These are phyloP conservation scores for Olyra latifolia DNA, from an alignment of 176 grass and related monocot species.

Conservation along the genomic window DNA sequence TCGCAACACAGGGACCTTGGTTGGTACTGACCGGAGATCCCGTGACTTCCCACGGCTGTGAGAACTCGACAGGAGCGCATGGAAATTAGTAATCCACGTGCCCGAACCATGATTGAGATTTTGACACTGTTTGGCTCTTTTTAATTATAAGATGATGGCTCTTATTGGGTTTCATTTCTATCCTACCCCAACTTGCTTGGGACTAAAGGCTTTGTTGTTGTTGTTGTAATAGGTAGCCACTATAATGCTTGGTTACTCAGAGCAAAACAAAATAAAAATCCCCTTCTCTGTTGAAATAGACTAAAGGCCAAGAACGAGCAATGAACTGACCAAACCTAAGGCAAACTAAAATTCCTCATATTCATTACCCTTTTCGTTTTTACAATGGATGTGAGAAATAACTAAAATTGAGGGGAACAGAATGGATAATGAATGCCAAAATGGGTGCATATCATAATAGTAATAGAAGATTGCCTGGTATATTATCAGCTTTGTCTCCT, in stretches of 20 bases:
- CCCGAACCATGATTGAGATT: no score
- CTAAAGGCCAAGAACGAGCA: background rate
- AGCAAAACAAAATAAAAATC: constrained; percentile 11
- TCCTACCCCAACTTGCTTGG: no score
- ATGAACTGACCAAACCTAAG: constrained; percentile 4
- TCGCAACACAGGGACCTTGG: no score
- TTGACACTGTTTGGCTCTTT: no score
- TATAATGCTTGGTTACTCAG: background rate
- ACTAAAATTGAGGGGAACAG: background rate
- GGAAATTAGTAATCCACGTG: no score
- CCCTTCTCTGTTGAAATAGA: background rate
- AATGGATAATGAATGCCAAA: background rate
- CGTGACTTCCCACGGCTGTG: no score
- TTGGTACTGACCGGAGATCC: no score
- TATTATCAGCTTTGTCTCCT: constrained; percentile 95
- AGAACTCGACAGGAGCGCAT: no score
- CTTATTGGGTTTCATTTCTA: no score
- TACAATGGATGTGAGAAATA: background rate
- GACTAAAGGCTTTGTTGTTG: no score
- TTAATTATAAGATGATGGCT: no score
- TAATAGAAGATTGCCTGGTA: constrained; percentile 68
- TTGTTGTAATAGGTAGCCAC: background rate
- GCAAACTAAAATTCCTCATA: background rate
- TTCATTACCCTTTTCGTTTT: background rate
- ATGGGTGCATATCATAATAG: constrained; percentile 1